Evolutionary conservation across 495 filamentous ascomycete species (phyloP).

Genomic region (Acidomyces sp.): DNA sequence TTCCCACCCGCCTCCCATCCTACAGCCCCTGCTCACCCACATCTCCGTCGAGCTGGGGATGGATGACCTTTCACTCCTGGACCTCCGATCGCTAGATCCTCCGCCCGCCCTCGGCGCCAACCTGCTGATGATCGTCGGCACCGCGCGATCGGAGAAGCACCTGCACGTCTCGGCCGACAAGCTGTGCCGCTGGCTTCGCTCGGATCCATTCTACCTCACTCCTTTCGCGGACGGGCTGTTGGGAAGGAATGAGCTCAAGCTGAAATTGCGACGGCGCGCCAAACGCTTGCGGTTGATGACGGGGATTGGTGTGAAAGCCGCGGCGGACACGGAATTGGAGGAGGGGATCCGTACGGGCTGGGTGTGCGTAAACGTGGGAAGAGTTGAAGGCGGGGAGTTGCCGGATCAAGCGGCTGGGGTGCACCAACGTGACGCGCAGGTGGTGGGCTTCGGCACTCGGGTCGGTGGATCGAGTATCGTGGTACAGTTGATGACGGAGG

Average conservation of each 20-base stretch:
- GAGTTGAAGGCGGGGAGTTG: constrained; percentile 43
- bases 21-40: constrained; percentile 61
- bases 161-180: constrained; percentile 84
- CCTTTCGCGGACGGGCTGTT: constrained; percentile 79
- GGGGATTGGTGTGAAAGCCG: constrained; percentile 38
- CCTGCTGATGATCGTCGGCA: constrained; percentile 87
- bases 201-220: constrained; percentile 44
- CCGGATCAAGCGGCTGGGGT: constrained; percentile 29
- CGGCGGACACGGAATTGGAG: constrained; percentile 39
- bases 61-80: constrained; percentile 60
- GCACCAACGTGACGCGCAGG: constrained; percentile 30
- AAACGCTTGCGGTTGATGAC: constrained; percentile 64
- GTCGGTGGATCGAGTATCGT: constrained; percentile 52
- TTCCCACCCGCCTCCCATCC: constrained; percentile 54
- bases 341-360: constrained; percentile 84
- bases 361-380: constrained; percentile 85
- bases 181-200: constrained; percentile 73
- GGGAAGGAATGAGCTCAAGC: constrained; percentile 81
- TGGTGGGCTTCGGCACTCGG: constrained; percentile 62
- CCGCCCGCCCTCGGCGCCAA: constrained; percentile 76
- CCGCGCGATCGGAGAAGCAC: constrained; percentile 84
- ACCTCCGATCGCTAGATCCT: constrained; percentile 72
- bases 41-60: constrained; percentile 70
- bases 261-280: constrained; percentile 66
- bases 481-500: constrained; percentile 80